phyloP scores from a whole-genome alignment of 768 basidiomycete species.

The Suillus clintonianus region DNA sequence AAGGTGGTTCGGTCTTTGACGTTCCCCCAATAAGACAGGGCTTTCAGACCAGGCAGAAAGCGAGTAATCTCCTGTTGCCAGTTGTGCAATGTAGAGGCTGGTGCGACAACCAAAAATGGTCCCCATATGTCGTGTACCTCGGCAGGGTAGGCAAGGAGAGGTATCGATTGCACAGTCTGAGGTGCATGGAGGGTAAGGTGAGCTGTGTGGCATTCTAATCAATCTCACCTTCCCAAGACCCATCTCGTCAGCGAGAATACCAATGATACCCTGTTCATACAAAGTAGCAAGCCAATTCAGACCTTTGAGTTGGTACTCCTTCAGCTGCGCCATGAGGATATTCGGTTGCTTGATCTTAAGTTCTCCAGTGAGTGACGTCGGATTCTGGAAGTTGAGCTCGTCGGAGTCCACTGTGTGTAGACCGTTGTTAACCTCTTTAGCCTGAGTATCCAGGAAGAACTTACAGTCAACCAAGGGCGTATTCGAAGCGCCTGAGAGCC shows the following conservation, averaged over 20 bases:
- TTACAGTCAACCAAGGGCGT: slow-evolving; percentile 72
- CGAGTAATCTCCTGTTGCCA: slow-evolving; percentile 99
- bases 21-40: slow-evolving; percentile 97
- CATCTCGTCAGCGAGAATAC: slow-evolving; percentile 99
- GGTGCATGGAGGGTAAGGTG: slow-evolving; percentile 1
- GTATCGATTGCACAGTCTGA: slow-evolving; percentile 97
- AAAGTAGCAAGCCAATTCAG: slow-evolving; percentile 97
- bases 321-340: slow-evolving; percentile 95
- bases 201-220: slow-evolving; percentile 1
- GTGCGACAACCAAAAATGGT: slow-evolving; percentile 96
- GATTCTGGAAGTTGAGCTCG: slow-evolving; percentile 99
- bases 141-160: slow-evolving; percentile 91
- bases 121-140: slow-evolving; percentile 99
- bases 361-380: slow-evolving; percentile 83
- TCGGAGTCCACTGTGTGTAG: slow-evolving; percentile 78
- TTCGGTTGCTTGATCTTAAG: slow-evolving; percentile 88
- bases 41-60: slow-evolving; percentile 92
- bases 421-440: slow-evolving; percentile 7
- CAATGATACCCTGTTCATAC: slow-evolving; percentile 99
- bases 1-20: slow-evolving; percentile 93
- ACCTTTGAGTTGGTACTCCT: slow-evolving; percentile 98
- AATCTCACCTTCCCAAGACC: slow-evolving; percentile 78
- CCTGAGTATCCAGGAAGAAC: slow-evolving; percentile 25
- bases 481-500: slow-evolving; percentile 26
- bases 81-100: slow-evolving; percentile 95